Conservation (phyloP, 345 rosid genomes). For the Acer campestre region DNA sequence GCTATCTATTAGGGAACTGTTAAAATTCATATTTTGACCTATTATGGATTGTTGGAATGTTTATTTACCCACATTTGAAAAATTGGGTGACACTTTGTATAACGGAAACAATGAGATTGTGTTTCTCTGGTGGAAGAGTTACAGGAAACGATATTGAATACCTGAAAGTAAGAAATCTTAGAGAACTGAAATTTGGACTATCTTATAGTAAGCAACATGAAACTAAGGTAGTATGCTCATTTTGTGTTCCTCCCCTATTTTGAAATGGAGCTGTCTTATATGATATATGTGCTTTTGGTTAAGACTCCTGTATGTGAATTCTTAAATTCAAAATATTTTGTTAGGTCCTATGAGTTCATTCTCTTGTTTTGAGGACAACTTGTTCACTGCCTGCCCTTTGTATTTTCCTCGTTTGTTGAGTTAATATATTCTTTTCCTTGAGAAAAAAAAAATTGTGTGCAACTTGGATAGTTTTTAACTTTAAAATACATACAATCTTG, state of each 20-base stretch:
- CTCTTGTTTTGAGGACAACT: background rate
- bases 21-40: background rate
- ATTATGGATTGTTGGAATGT: background rate
- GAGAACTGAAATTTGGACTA: background rate
- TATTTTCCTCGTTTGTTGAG: no score
- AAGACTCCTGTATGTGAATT: background rate
- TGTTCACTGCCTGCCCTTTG: no score
- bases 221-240: background rate
- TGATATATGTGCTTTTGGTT: background rate
- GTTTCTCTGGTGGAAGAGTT: background rate
- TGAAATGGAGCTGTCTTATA: background rate
- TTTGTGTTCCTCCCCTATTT: background rate
- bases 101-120: background rate
- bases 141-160: background rate
- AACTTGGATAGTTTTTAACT: background rate
- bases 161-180: background rate
- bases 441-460: background rate
- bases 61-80: background rate
- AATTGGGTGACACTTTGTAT: background rate
- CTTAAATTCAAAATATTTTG: background rate
- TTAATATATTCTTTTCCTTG: no score
- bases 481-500: background rate
- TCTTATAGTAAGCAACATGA: background rate
- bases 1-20: background rate
- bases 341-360: background rate